These are phyloP conservation scores for Diaporthe longicolla DNA, from an alignment of 2,329 filamentous ascomycete species.

Conservation along the genomic window DNA sequence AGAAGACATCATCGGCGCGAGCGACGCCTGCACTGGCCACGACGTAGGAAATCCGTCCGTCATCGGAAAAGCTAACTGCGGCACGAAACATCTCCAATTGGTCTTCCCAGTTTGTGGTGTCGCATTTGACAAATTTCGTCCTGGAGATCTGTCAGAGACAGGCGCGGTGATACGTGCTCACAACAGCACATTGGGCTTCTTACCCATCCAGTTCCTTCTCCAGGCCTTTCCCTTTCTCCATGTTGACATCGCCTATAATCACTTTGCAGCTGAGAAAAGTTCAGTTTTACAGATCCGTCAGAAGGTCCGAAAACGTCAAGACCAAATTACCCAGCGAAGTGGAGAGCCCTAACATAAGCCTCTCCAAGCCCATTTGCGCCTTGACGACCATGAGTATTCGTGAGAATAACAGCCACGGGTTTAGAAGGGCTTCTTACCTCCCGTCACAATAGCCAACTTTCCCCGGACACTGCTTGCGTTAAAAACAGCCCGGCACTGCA, in stretches of 20 bases:
- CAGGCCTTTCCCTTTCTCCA: not conserved
- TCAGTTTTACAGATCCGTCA: too few species aligned
- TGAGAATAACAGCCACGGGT: too few species aligned
- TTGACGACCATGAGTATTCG: not conserved
- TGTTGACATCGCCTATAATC: constrained; percentile 1
- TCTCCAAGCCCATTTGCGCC: not conserved
- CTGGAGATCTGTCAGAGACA: not conserved
- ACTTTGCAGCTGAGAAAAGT: not conserved
- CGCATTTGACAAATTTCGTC: constrained; percentile 48
- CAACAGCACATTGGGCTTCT: not conserved
- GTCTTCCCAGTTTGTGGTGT: constrained; percentile 51
- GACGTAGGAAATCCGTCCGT: constrained; percentile 50
- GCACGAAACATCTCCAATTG: constrained; percentile 50
- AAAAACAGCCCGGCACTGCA: not conserved
- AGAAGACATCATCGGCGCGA: constrained; percentile 49
- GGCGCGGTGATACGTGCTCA: too few species aligned
- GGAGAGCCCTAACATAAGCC: constrained; percentile 1
- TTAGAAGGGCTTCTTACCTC: not conserved
- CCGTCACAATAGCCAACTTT: constrained; percentile 10
- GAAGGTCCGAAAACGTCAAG: too few species aligned
- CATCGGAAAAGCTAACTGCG: constrained; percentile 47
- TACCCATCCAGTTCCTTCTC: constrained; percentile 8
- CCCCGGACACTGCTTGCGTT: not conserved
- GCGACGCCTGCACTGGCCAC: constrained; percentile 53
- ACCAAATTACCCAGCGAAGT: not conserved